These are phyloP conservation scores for Emmonsiellopsis sp. DNA, from an alignment of 2,329 filamentous ascomycete genomes.

Conservation along the genomic window DNA sequence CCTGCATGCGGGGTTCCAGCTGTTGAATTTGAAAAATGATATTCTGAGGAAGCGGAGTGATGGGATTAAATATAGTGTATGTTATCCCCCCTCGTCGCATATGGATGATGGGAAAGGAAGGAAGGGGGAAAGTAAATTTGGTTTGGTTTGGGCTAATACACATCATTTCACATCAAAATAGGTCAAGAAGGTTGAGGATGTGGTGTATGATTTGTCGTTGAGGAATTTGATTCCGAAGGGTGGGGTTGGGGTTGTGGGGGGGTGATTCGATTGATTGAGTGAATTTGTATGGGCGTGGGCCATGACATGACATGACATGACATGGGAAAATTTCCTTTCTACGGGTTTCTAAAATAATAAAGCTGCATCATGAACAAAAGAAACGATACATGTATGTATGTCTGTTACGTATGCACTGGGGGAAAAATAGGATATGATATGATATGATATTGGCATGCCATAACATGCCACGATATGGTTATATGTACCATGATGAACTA, in stretches of 20 bases:
- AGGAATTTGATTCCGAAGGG: constrained; percentile 63
- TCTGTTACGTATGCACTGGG: too few relatives aligned
- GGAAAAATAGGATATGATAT: too few relatives aligned
- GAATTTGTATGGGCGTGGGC: too few relatives aligned
- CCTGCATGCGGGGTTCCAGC: constrained; percentile 88
- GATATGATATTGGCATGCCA: too few relatives aligned
- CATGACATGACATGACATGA: too few relatives aligned
- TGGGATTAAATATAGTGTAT: constrained; percentile 79
- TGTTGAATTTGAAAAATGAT: constrained; percentile 96
- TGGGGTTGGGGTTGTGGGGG: not conserved
- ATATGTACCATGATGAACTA: too few relatives aligned
- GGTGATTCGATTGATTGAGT: not conserved
- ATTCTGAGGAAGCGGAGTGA: constrained; percentile 78
- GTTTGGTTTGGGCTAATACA: too few relatives aligned
- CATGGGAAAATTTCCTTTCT: too few relatives aligned
- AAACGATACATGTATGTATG: not conserved
- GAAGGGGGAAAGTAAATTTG: too few relatives aligned
- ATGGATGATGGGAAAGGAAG: too few relatives aligned
- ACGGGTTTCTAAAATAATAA: too few relatives aligned
- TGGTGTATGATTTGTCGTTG: constrained; percentile 89
- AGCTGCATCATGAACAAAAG: not conserved
- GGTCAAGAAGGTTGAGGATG: constrained; percentile 96
- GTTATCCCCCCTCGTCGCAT: not conserved
- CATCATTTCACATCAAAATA: constrained; percentile 15
- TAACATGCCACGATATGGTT: too few relatives aligned